Conservation (phyloP, 2,329 filamentous ascomycete species). For the Pseudogymnoascus sp. region DNA sequence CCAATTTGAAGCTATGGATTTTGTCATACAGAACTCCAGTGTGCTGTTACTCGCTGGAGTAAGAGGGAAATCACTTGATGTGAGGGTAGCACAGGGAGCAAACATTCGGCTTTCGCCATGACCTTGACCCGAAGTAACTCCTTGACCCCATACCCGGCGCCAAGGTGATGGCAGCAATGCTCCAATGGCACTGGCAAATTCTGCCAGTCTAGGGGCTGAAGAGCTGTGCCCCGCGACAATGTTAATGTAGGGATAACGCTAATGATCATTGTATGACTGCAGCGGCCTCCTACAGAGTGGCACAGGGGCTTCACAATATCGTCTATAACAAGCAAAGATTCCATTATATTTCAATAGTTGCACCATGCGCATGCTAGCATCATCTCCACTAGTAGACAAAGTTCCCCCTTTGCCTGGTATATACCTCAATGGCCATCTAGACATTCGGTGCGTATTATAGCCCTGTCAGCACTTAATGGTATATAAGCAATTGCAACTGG, state of each 20-base stretch:
- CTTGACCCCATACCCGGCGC: not conserved
- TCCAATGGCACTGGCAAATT: not conserved
- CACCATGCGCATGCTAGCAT: not conserved
- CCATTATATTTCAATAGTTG: not conserved
- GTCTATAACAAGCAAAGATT: not conserved
- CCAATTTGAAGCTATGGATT: not conserved
- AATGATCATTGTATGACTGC: not conserved
- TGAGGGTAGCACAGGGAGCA: not conserved
- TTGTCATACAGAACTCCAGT: not conserved
- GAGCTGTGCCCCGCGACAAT: not conserved
- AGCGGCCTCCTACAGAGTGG: not conserved
- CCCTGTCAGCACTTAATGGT: not conserved
- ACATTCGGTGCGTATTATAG: not conserved
- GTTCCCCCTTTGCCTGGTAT: not conserved
- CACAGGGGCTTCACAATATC: not conserved
- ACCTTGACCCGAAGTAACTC: not conserved
- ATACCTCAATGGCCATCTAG: not conserved
- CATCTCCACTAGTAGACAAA: not conserved
- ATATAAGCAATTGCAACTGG: not conserved
- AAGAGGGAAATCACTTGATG: constrained; percentile 2
- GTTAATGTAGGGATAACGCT: not conserved
- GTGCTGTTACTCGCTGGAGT: not conserved
- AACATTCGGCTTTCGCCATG: not conserved
- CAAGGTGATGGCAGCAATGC: not conserved
- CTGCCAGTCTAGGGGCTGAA: not conserved